Percentiles rank a stretch among this genome's conserved stretches.
Evolutionary conservation across 2,329 filamentous ascomycete species (phyloP).

Genomic region (Elsinoe batatas): DNA sequence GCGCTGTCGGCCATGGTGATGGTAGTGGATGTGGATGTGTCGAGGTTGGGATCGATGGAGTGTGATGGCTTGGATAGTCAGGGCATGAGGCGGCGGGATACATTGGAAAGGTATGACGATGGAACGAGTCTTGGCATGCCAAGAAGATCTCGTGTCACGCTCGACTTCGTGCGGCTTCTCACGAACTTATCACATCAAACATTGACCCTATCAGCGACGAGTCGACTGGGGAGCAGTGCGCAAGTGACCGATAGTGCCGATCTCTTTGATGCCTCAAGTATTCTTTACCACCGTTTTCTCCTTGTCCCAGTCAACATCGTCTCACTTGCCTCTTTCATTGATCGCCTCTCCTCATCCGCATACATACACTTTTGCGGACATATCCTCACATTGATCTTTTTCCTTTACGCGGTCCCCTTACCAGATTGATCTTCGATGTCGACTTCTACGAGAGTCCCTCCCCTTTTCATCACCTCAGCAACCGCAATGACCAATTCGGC

Average conservation of each 20-base stretch:
- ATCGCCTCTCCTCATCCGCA: not conserved
- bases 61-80: not conserved
- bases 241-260: too few species aligned
- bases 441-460: too few species aligned
- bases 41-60: not conserved
- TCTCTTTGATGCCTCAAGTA: too few species aligned
- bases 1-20: slow-evolving; percentile 60
- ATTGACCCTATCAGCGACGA: not conserved
- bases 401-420: not conserved
- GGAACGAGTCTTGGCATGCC: not conserved
- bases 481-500: too few species aligned
- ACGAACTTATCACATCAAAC: too few species aligned
- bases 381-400: not conserved
- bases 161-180: not conserved
- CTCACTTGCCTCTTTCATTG: not conserved
- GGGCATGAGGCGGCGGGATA: not conserved
- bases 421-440: too few species aligned
- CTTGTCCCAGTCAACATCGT: too few species aligned
- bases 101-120: not conserved
- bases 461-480: too few species aligned
- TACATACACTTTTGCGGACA: not conserved
- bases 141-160: not conserved
- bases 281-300: too few species aligned
- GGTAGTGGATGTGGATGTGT: not conserved
- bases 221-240: too few species aligned